Conservation (phyloP, 371 early-diverging fungal genomes). For the Mucor ambiguus region DNA sequence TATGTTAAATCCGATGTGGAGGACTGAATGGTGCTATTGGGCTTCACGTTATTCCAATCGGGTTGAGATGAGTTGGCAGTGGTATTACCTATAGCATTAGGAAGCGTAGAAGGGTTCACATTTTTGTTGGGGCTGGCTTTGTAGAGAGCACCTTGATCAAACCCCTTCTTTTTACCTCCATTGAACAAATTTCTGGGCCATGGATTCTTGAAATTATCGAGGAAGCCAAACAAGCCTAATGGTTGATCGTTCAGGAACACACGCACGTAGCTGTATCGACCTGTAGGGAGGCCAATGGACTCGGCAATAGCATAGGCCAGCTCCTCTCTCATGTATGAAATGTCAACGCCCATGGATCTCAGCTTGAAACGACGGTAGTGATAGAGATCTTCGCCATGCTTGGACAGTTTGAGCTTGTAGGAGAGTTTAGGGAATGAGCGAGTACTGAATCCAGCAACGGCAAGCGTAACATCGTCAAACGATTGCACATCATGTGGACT, state of each 20-base stretch:
- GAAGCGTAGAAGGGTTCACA: neutral
- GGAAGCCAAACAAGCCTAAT: constrained; percentile 38
- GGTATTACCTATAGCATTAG: neutral
- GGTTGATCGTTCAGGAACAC: constrained; percentile 32
- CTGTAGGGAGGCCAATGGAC: constrained; percentile 45
- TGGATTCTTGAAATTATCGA: constrained; percentile 35
- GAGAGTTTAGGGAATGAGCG: constrained; percentile 21
- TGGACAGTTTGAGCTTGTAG: constrained; percentile 32
- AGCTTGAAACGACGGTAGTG: constrained; percentile 37
- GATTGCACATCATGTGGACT: constrained; percentile 10
- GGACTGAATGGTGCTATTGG: neutral
- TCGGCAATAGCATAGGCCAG: constrained; percentile 47
- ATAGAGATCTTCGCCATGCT: constrained; percentile 24
- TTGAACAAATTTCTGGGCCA: constrained; percentile 37
- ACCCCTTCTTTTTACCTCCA: constrained; percentile 22
- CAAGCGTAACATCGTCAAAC: constrained; percentile 15
- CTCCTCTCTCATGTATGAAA: constrained; percentile 54
- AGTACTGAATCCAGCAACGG: constrained; percentile 32
- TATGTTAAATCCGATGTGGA: constrained; percentile 21
- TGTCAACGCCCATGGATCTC: constrained; percentile 40
- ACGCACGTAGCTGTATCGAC: constrained; percentile 38
- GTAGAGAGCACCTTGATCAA: constrained; percentile 22
- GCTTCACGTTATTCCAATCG: neutral
- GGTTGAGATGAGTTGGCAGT: neutral
- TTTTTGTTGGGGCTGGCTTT: constrained; percentile 17